Conservation (phyloP, 169 alveolate genomes). For the Theileria equi region DNA sequence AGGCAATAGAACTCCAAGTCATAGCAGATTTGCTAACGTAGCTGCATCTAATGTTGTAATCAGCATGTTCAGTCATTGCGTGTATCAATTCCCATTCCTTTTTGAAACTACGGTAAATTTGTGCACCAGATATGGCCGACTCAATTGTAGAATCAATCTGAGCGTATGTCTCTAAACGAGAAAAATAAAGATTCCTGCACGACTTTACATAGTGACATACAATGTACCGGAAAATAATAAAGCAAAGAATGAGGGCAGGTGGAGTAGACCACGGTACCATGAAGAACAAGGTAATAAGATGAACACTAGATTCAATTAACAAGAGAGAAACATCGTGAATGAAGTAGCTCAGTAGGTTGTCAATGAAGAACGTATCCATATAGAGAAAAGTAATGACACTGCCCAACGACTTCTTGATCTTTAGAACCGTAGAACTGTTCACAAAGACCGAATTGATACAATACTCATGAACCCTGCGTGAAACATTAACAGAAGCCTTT, state of each 20-base stretch:
- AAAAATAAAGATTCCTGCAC: constrained; percentile 30
- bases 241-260: neutral
- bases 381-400: constrained; percentile 25
- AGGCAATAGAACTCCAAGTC: constrained; percentile 33
- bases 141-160: constrained; percentile 32
- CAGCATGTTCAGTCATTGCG: constrained; percentile 9
- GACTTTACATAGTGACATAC: constrained; percentile 7
- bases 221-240: constrained; percentile 7
- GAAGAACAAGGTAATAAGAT: constrained; percentile 40
- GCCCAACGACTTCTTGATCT: constrained; percentile 20
- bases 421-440: constrained; percentile 9
- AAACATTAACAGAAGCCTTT: too few species aligned
- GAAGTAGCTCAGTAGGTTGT: constrained; percentile 29
- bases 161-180: constrained; percentile 14
- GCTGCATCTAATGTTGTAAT: constrained; percentile 9
- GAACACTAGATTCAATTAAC: constrained; percentile 18
- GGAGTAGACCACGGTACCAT: constrained; percentile 32
- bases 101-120: constrained; percentile 34
- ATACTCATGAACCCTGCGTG: constrained; percentile 41
- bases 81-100: constrained; percentile 38
- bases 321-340: constrained; percentile 3
- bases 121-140: constrained; percentile 43
- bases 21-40: constrained; percentile 12
- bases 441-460: constrained; percentile 43
- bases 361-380: constrained; percentile 41